phyloP scores from a whole-genome alignment of 148 eudicot genomes.

The Chenopodium formosanum region DNA sequence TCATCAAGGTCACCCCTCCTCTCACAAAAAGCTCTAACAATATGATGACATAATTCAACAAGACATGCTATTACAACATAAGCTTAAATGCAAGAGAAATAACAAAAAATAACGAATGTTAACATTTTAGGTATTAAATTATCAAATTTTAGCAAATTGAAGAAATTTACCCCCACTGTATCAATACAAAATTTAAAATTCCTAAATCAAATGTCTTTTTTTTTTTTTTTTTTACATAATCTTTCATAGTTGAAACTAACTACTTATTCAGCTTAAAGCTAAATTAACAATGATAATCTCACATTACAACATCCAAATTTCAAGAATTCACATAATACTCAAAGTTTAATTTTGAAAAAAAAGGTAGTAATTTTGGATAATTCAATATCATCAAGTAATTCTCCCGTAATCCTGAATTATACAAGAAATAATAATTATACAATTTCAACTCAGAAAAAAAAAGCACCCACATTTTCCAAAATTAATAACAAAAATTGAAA shows the following conservation, averaged over 20 bases:
- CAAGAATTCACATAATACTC: background rate
- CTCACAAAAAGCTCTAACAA: too few species aligned
- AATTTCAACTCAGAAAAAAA: constrained; percentile 6
- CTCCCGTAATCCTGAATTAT: background rate
- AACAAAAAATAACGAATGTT: background rate
- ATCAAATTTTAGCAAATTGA: background rate
- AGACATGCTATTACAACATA: background rate
- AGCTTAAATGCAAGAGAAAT: background rate
- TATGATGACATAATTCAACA: background rate
- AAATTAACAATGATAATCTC: background rate
- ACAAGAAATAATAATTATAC: background rate
- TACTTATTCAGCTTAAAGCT: background rate
- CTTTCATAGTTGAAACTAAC: background rate
- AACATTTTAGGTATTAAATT: background rate
- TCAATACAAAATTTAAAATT: too few species aligned
- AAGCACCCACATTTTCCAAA: background rate
- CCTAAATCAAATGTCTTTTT: too few species aligned
- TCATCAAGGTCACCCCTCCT: background rate
- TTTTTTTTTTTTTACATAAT: too few species aligned
- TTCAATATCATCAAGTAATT: background rate
- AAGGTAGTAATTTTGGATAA: background rate
- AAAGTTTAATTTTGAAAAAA: background rate
- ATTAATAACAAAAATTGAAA: background rate
- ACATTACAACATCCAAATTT: background rate
- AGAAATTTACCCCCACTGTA: background rate